These are phyloP conservation scores for Pelagophyceae sp. DNA, from an alignment of 352 stramenopile genomes.

Conservation along the genomic window DNA sequence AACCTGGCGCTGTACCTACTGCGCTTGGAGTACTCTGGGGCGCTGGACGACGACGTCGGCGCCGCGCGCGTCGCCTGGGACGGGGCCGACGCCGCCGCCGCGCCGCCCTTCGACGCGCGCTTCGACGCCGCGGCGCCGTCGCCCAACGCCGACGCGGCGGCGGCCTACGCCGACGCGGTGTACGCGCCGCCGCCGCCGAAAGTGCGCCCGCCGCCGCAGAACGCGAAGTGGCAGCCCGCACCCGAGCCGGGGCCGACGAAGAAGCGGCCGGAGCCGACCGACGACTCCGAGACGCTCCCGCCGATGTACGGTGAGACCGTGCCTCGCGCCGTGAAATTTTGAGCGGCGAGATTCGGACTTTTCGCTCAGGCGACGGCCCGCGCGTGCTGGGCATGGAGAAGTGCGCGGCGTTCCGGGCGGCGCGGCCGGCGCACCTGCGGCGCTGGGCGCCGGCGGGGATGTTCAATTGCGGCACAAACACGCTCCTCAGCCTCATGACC, in stretches of 20 bases:
- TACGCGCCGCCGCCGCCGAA: not conserved
- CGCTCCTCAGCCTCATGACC: not conserved
- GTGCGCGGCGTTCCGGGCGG: not conserved
- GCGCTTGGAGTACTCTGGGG: not conserved
- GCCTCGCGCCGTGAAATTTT: not conserved
- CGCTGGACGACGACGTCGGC: not conserved
- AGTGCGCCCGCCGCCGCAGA: not conserved
- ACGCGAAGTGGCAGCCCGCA: no score
- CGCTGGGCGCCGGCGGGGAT: constrained; percentile 1
- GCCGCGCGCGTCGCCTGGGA: not conserved
- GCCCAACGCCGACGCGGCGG: not conserved
- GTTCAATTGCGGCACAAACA: constrained; percentile 15
- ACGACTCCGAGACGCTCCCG: not conserved
- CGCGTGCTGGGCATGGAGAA: not conserved
- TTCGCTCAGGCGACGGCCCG: not conserved
- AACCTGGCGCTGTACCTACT: not conserved
- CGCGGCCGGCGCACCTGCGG: not conserved
- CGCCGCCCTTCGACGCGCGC: no score
- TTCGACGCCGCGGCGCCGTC: not conserved
- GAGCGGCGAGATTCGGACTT: not conserved
- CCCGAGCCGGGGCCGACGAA: no score
- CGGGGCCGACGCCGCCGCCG: not conserved
- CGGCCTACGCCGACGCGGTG: not conserved
- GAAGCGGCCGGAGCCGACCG: no score
- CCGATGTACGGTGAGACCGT: not conserved